A percentile compares a stretch with the other conserved stretches of the same genome.
phyloP scores from a whole-genome alignment of 164 flowering plant genomes.

The Sextonia rubra region DNA sequence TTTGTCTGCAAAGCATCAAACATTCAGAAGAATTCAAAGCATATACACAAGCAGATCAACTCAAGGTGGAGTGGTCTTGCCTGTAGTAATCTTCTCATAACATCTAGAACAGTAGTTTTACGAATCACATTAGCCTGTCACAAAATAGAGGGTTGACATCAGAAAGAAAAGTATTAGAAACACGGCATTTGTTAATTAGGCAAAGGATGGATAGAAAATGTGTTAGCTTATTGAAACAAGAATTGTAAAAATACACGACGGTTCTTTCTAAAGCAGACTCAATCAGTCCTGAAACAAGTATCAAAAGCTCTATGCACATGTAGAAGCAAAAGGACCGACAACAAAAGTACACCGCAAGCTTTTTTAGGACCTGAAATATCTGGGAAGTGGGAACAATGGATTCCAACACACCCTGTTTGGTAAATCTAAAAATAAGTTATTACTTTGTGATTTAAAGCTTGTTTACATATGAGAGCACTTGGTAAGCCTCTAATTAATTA shows the following conservation, averaged over 20 bases:
- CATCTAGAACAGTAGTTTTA: slow-evolving; percentile 98
- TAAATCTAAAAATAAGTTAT: too few species aligned
- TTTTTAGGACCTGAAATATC: not conserved
- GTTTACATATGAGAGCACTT: too few species aligned
- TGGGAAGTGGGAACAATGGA: not conserved
- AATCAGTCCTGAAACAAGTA: not conserved
- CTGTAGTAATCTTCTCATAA: slow-evolving; percentile 99
- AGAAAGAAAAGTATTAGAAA: not conserved
- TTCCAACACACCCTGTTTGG: not conserved
- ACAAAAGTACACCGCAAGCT: not conserved
- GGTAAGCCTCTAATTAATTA: too few species aligned
- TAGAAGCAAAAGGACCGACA: not conserved
- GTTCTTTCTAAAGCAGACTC: not conserved
- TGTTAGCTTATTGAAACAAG: not conserved
- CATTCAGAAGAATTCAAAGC: slow-evolving; percentile 20
- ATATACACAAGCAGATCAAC: not conserved
- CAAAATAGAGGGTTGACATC: slow-evolving; percentile 15
- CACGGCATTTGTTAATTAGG: not conserved
- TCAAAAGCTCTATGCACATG: not conserved
- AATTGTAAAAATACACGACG: not conserved
- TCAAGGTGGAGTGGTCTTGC: slow-evolving; percentile 33
- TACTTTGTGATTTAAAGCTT: too few species aligned
- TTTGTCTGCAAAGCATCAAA: slow-evolving; percentile 66
- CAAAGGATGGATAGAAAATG: not conserved
- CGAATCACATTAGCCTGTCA: slow-evolving; percentile 97